These are phyloP conservation scores for Trichoderma reesei DNA, from an alignment of 495 filamentous ascomycete genomes.

Conservation along the genomic window DNA sequence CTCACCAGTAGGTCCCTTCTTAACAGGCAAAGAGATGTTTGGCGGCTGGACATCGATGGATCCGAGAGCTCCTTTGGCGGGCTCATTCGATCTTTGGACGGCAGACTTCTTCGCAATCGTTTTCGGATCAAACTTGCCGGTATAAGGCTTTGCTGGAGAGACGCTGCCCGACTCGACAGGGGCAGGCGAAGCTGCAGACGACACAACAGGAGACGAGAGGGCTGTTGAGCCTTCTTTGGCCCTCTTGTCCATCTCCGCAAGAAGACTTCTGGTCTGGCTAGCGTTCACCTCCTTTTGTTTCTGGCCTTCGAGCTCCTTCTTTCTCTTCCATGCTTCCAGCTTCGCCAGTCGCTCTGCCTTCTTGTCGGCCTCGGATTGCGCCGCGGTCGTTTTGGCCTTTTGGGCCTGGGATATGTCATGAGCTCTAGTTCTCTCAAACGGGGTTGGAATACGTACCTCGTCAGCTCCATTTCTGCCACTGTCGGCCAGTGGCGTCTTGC, in stretches of 20 bases:
- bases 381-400: slow-evolving; percentile 43
- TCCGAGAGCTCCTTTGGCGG: slow-evolving; percentile 20
- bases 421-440: not conserved
- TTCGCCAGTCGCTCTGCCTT: slow-evolving; percentile 76
- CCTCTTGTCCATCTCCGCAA: slow-evolving; percentile 70
- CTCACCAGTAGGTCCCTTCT: slow-evolving; percentile 45
- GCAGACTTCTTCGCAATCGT: slow-evolving; percentile 68
- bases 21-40: slow-evolving; percentile 35
- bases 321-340: slow-evolving; percentile 85
- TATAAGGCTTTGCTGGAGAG: slow-evolving; percentile 48
- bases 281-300: slow-evolving; percentile 62
- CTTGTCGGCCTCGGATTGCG: slow-evolving; percentile 69
- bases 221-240: slow-evolving; percentile 45
- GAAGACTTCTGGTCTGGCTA: slow-evolving; percentile 53
- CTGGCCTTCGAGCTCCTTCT: slow-evolving; percentile 68
- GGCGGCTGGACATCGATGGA: slow-evolving; percentile 20
- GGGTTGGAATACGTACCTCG: slow-evolving; percentile 38
- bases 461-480: slow-evolving; percentile 31
- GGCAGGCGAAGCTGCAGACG: slow-evolving; percentile 39
- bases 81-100: slow-evolving; percentile 36
- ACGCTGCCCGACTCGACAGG: slow-evolving; percentile 21
- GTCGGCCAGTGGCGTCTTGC: slow-evolving; percentile 34
- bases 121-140: slow-evolving; percentile 84
- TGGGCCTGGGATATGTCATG: slow-evolving; percentile 27
- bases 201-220: slow-evolving; percentile 44